Percentiles rank a stretch among this genome's conserved stretches.
These are phyloP conservation scores for Claviceps sp. DNA, from an alignment of 2,329 filamentous ascomycete genomes.

Conservation along the genomic window DNA sequence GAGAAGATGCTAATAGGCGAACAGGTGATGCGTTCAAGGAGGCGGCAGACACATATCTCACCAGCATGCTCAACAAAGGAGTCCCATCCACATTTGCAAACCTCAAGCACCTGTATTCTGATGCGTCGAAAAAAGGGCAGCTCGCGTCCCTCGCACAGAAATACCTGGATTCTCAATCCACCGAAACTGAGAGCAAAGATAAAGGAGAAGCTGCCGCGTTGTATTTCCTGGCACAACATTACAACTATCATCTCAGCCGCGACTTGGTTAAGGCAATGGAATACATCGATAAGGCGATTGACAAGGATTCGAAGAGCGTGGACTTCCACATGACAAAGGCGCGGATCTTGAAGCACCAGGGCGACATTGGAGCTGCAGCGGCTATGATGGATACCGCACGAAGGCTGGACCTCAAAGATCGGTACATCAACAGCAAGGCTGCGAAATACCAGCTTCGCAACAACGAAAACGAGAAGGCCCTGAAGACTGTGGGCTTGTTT, in stretches of 20 bases:
- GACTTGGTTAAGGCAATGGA: conserved; percentile 70
- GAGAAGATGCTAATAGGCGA: conserved; percentile 10
- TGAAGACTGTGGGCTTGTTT: conserved; percentile 86
- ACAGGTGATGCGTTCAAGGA: conserved; percentile 65
- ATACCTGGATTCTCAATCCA: conserved; percentile 52
- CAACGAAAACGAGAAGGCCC: conserved; percentile 72
- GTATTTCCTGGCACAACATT: conserved; percentile 93
- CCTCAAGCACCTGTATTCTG: conserved; percentile 80
- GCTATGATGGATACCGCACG: conserved; percentile 82
- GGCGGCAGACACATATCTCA: conserved; percentile 67
- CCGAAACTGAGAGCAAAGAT: conserved; percentile 31
- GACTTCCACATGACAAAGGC: conserved; percentile 95
- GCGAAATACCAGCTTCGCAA: conserved; percentile 95
- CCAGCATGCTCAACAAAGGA: conserved; percentile 77
- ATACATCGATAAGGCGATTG: conserved; percentile 73
- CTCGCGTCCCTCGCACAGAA: conserved; percentile 65
- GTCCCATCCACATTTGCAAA: conserved; percentile 95
- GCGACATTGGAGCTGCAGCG: conserved; percentile 65
- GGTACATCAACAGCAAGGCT: conserved; percentile 96
- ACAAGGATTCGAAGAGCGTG: conserved; percentile 65
- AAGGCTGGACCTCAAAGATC: conserved; percentile 73
- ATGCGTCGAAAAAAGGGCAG: conserved; percentile 62
- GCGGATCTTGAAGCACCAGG: conserved; percentile 83
- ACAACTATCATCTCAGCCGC: conserved; percentile 82
- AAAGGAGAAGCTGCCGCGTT: conserved; percentile 67